A percentile compares a stretch with the other conserved stretches of the same genome.
phyloP scores from a whole-genome alignment of 257 asterid species.

The Jacaranda mimosifolia region DNA sequence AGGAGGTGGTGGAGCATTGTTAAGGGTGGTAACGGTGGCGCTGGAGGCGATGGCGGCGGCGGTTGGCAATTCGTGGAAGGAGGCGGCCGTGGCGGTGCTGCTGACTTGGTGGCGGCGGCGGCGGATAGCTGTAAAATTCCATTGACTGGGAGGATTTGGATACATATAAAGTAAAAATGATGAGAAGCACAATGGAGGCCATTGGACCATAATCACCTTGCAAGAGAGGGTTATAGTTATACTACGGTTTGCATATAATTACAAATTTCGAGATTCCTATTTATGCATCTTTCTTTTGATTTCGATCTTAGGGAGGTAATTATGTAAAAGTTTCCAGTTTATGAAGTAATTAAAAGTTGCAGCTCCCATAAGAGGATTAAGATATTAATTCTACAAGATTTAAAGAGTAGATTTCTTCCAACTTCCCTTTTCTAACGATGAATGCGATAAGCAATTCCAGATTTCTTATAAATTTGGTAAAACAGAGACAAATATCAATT shows the following conservation, averaged over 20 bases:
- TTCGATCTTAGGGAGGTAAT: not conserved
- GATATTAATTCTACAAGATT: not conserved
- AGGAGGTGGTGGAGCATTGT: not conserved
- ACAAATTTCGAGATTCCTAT: no score
- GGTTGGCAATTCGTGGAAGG: not conserved
- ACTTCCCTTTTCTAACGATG: not conserved
- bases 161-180: not conserved
- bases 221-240: not conserved
- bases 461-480: not conserved
- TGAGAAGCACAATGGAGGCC: not conserved
- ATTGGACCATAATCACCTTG: not conserved
- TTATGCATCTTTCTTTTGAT: no score
- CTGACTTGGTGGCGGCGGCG: not conserved
- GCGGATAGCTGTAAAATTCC: not conserved
- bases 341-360: not conserved
- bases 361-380: not conserved
- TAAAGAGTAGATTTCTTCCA: not conserved
- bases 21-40: not conserved
- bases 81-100: not conserved
- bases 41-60: not conserved
- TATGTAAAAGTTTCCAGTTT: not conserved
- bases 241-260: not conserved
- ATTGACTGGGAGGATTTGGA: no score
- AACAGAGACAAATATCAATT: not conserved
- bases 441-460: not conserved